A percentile compares a stretch with the other conserved stretches of the same genome.
These are phyloP conservation scores for Torulaspora indica DNA, from an alignment of 805 yeast species.

Conservation along the genomic window DNA sequence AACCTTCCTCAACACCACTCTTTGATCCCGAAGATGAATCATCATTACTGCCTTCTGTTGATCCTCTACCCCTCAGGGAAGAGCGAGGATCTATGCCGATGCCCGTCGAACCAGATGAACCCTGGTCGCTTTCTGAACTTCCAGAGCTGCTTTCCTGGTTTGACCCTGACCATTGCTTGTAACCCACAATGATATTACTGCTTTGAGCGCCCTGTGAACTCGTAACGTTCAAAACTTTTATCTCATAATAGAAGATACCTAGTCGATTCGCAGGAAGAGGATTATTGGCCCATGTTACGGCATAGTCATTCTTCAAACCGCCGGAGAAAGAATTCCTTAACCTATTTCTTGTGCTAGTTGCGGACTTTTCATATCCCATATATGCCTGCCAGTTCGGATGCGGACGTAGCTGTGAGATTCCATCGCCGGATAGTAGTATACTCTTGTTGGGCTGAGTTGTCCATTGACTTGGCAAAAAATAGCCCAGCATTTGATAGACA, in stretches of 20 bases:
- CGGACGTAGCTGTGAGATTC: conserved; percentile 23
- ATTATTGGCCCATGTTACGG: conserved; percentile 30
- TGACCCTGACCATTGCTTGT: conserved; percentile 18
- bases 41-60: conserved; percentile 8
- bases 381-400: conserved; percentile 30
- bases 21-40: conserved; percentile 11
- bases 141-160: conserved; percentile 7
- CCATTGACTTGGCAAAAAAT: conserved; percentile 33
- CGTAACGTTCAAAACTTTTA: conserved; percentile 25
- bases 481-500: conserved; percentile 27
- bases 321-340: conserved; percentile 20
- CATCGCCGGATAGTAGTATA: conserved; percentile 29
- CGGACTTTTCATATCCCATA: conserved; percentile 21
- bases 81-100: conserved; percentile 12
- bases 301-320: conserved; percentile 25
- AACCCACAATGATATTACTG: conserved; percentile 32
- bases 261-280: conserved; percentile 21
- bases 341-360: conserved; percentile 21
- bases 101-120: conserved; percentile 8
- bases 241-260: conserved; percentile 32
- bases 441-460: conserved; percentile 25
- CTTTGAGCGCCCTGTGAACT: conserved; percentile 28
- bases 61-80: conserved; percentile 13
- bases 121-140: conserved; percentile 11
- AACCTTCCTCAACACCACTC: conserved; percentile 21